Evolutionary conservation across 257 asterid genomes (phyloP).

Genomic region (Thymus quinquecostatus): DNA sequence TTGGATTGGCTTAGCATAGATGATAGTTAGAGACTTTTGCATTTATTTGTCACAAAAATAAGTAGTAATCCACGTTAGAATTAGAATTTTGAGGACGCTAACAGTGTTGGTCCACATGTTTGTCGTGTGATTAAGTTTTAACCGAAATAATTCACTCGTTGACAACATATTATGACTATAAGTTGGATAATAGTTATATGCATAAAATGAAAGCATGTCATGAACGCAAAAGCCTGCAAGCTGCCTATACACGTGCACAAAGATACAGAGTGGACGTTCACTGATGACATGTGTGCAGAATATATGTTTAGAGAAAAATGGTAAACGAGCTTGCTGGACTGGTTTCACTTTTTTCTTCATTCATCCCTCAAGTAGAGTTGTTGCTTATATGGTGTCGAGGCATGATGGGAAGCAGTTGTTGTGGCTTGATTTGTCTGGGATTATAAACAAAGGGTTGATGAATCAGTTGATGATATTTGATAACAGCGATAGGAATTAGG

Average conservation of each 20-base stretch:
- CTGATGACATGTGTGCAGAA: not conserved
- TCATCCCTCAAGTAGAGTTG: not conserved
- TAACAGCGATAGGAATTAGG: not conserved
- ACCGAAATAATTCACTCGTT: not conserved
- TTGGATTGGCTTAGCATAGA: not conserved
- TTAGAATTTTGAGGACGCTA: not conserved
- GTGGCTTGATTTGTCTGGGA: conserved; percentile 3
- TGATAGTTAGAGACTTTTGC: not conserved
- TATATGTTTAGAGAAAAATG: not conserved
- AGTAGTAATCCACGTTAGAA: not conserved
- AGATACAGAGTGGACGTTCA: not conserved
- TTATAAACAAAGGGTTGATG: not conserved
- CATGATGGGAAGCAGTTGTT: not conserved
- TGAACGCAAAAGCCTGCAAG: not conserved
- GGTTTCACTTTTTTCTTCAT: conserved; percentile 11
- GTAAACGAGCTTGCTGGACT: not conserved
- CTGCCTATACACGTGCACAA: not conserved
- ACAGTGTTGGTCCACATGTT: not conserved
- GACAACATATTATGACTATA: too few species aligned
- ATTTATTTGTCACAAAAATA: not conserved
- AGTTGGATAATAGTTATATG: not conserved
- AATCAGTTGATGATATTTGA: not conserved
- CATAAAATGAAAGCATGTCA: not conserved
- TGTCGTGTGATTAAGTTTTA: not conserved
- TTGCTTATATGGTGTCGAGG: conserved; percentile 8